Evolutionary conservation across 176 grass and related monocot species (phyloP).

Genomic region (Triticum dicoccoides): DNA sequence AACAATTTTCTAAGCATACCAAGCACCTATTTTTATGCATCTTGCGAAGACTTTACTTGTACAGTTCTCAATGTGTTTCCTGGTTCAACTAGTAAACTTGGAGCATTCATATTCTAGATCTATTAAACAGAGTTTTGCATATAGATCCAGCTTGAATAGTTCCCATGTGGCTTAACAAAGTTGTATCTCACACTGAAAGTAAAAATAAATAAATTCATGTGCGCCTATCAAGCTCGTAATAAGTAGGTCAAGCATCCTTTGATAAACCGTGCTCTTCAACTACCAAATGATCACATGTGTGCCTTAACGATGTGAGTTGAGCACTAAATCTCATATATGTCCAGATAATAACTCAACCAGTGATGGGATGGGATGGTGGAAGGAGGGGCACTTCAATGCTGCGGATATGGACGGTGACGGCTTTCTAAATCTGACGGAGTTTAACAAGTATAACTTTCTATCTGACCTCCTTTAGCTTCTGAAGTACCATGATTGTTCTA

Average conservation of each 20-base stretch:
- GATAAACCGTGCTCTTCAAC: neutral
- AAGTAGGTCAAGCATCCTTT: neutral
- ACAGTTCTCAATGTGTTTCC: constrained; percentile 1
- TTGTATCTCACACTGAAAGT: neutral
- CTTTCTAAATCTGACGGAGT: constrained; percentile 81
- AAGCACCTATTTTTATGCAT: neutral
- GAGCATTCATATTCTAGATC: neutral
- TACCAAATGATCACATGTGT: neutral
- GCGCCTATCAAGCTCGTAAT: neutral
- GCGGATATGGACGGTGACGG: constrained; percentile 70
- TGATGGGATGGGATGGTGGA: constrained; percentile 90
- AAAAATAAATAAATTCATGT: neutral
- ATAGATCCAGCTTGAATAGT: constrained; percentile 10
- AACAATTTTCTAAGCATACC: neutral
- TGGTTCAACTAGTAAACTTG: neutral
- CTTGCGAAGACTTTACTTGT: neutral
- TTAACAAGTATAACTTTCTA: constrained; percentile 71
- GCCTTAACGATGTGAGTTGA: constrained; percentile 12
- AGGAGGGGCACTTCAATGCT: constrained; percentile 79
- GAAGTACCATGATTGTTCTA: constrained; percentile 27
- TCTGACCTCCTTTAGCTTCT: constrained; percentile 12
- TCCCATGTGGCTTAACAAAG: neutral
- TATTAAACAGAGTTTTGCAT: neutral
- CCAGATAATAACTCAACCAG: constrained; percentile 76
- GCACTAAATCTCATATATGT: constrained; percentile 26